A percentile compares a stretch with the other conserved stretches of the same genome.
Conservation (phyloP, 2,329 filamentous ascomycete species). For the Phaeoacremonium minimum region DNA sequence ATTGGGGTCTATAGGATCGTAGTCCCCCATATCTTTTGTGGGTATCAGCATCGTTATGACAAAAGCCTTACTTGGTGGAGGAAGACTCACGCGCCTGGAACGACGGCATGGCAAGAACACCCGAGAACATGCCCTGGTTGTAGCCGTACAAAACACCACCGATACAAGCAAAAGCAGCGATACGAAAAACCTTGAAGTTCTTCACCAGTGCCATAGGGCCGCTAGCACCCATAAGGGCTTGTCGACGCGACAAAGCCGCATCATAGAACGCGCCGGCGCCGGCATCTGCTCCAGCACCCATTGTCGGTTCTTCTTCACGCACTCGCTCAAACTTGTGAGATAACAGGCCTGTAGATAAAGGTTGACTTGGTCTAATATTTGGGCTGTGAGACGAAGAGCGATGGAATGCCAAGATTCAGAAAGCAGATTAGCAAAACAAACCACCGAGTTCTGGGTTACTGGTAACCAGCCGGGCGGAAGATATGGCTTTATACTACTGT, state of each 20-base stretch:
- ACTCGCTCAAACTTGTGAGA: no score
- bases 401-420: no score
- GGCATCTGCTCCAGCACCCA: slow-evolving; percentile 32
- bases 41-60: no score
- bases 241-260: slow-evolving; percentile 46
- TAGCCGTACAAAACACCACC: slow-evolving; percentile 64
- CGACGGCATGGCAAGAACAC: slow-evolving; percentile 55
- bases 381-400: no score
- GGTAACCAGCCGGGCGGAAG: no score
- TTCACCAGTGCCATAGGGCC: slow-evolving; percentile 50
- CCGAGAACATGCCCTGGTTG: slow-evolving; percentile 75
- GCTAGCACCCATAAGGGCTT: slow-evolving; percentile 48
- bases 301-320: slow-evolving; percentile 14
- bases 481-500: no score
- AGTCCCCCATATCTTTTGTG: slow-evolving; percentile 53
- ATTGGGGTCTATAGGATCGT: slow-evolving; percentile 36
- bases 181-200: slow-evolving; percentile 57
- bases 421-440: no score
- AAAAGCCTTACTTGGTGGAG: no score
- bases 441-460: no score
- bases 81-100: slow-evolving; percentile 42
- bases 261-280: slow-evolving; percentile 35
- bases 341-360: no score
- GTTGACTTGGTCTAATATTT: no score
- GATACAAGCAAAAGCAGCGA: slow-evolving; percentile 59